These are phyloP conservation scores for Annona cherimola DNA, from an alignment of 164 flowering plant species.

Conservation along the genomic window DNA sequence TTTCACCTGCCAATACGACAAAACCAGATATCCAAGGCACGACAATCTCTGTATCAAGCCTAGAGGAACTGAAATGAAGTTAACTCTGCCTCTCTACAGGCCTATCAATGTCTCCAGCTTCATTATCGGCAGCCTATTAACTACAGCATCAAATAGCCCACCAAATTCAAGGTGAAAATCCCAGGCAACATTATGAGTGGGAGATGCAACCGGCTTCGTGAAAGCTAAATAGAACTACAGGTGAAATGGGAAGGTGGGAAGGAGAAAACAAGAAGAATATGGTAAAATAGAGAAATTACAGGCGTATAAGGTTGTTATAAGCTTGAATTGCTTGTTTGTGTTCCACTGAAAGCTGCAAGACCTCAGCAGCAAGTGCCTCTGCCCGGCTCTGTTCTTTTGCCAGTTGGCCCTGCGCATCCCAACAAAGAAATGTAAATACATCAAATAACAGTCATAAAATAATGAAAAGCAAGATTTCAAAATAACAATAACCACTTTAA, in stretches of 20 bases:
- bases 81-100: too few relatives aligned
- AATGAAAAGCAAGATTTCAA: neutral
- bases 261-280: neutral
- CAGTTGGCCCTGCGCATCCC: constrained; percentile 46
- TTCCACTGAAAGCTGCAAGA: constrained; percentile 74
- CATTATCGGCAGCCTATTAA: too few relatives aligned
- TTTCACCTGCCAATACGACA: too few relatives aligned
- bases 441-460: neutral
- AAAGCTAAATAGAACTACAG: neutral
- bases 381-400: constrained; percentile 80
- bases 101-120: too few relatives aligned
- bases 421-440: neutral
- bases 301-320: constrained; percentile 60
- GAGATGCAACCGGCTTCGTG: neutral
- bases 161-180: neutral
- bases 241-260: neutral
- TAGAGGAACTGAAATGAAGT: too few relatives aligned
- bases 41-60: too few relatives aligned
- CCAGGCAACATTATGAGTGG: neutral
- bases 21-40: too few relatives aligned
- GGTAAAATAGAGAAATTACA: constrained; percentile 31
- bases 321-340: constrained; percentile 80
- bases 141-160: neutral
- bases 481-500: neutral
- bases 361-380: constrained; percentile 78